Base-by-base conservation (phyloP, 345 rosid species). In the Eucalyptus sp. region DNA sequence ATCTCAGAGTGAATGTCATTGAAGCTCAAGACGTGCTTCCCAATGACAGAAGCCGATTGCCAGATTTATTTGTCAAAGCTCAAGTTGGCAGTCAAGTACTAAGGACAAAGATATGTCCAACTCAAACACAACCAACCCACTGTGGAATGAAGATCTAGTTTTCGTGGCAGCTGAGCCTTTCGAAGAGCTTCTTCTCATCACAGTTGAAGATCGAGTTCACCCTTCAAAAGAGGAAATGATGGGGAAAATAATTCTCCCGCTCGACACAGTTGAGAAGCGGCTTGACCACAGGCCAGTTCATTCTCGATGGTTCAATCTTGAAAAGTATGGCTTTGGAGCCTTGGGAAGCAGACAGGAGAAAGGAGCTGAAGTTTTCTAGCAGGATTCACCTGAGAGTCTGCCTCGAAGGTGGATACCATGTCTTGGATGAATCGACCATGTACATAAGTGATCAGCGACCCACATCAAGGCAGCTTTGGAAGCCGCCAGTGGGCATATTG, bases 401-500 rank as follows among this genome's bases (percentile, higher is more conserved):
- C 91, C 94, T 97, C 48, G 99, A 96, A 92, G 99, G 99, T 48
- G 99, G 99, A 44, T 97, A 97, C 88, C 99, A 97, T 91, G 99
- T 97, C 17, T 92, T 97, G 64, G 99, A 97, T 86, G 99, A 97
- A 91, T 95, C 99, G 43, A 94, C 98, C 41, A 90, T 96, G 98
- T 95, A 97, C 87, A 94, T 93, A 41, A 97, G 98, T 76, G 99
- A 97, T 92, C 97, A 96, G 88, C 90, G 96, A 89, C 98, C 99
- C 2, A 97, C 99, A 10, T 92, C 97, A n/a, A 92, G 94, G 92
- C 98, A 97, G 90, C 93, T 97, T 5, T 97, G 99, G 98, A 97
- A 96, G 86, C 94, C 93, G 58, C 98, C 97, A 0, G 94, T 95
- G 50, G 99, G 99, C 56, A 91, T 96, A 88, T 84, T 96, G 83